These are phyloP conservation scores for Escovopsis sp. DNA, from an alignment of 2,329 filamentous ascomycete species.

Conservation along the genomic window DNA sequence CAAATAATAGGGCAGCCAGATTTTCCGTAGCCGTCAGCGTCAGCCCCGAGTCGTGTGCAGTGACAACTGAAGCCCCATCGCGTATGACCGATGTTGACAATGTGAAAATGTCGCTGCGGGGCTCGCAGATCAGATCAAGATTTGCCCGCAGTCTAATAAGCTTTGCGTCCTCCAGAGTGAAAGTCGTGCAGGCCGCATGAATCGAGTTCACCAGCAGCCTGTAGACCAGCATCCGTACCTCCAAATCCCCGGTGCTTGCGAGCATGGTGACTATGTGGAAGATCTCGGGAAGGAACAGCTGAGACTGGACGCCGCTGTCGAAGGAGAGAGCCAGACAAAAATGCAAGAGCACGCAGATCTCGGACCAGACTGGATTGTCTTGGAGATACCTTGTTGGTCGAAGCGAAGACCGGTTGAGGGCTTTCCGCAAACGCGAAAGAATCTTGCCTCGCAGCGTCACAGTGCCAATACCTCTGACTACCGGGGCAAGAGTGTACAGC, in stretches of 20 bases:
- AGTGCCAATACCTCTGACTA: conserved; percentile 47
- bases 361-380: conserved; percentile 54
- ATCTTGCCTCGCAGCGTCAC: conserved; percentile 50
- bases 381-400: conserved; percentile 49
- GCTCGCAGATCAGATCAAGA: conserved; percentile 44
- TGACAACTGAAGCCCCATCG: conserved; percentile 39
- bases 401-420: conserved; percentile 49
- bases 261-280: conserved; percentile 60
- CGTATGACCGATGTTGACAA: conserved; percentile 28
- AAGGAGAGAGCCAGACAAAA: conserved; percentile 54
- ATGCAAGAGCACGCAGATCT: conserved; percentile 50
- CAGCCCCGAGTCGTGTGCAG: conserved; percentile 35
- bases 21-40: conserved; percentile 43
- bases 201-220: conserved; percentile 50
- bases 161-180: conserved; percentile 43
- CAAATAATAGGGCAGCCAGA: conserved; percentile 45
- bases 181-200: conserved; percentile 52
- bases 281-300: conserved; percentile 52
- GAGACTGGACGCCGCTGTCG: conserved; percentile 50
- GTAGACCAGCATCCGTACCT: conserved; percentile 44
- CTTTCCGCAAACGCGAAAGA: conserved; percentile 49
- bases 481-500: conserved; percentile 44
- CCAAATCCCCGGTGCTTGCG: conserved; percentile 44
- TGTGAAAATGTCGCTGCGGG: conserved; percentile 42
- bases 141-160: conserved; percentile 39